Evolutionary conservation across 805 yeast genomes (phyloP), one percentile per base, ranked within the genome.

Genomic region (Schizosaccharomyces octosporus): DNA sequence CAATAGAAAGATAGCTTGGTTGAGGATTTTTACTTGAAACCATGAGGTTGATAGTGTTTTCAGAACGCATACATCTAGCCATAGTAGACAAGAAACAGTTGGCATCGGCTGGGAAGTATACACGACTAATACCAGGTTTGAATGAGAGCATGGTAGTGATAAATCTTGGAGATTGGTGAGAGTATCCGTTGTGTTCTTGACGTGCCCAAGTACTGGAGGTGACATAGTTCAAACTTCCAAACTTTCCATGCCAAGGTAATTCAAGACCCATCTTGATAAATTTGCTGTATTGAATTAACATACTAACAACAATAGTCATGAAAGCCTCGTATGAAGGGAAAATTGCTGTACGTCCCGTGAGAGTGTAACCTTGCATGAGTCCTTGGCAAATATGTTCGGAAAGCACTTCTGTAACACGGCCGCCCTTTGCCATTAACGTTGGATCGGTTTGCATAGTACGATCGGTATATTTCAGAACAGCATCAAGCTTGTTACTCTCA

Each of bases 171-270:
- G 64, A 62, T 62, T 65, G 66, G 48, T 65, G 66, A 19, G 66
- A 64, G 62, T 64, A 65, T 17, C 66, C 66, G 55, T 65, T 65
- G 62, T 65, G 66, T 62, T 65, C 66, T 64, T 65, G 66, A 31
- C 66, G 64, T 21, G 65, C 55, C 65, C 65, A 64, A 55, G 66
- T 65, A 36, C 65, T 63, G 29, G 66, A 62, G 54, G 62, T 64
- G 43, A 65, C 62, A 62, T 62, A 64, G 63, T 65, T 65, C 55
- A 65, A 62, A 59, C 65, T 64, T 32, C 62, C 65, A 31, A 61
- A 45, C 36, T 59, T 64, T 17, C 63, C 61, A 29, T 65, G 64
- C 66, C 66, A 65, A 41, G 24, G 57, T 21, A 64, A 61, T 62
- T 65, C 66, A 60, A 57, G 45, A 27, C 64, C 63, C 65, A 63